Conservation (phyloP, 2,329 filamentous ascomycete species). For the Scedosporium apiospermum region DNA sequence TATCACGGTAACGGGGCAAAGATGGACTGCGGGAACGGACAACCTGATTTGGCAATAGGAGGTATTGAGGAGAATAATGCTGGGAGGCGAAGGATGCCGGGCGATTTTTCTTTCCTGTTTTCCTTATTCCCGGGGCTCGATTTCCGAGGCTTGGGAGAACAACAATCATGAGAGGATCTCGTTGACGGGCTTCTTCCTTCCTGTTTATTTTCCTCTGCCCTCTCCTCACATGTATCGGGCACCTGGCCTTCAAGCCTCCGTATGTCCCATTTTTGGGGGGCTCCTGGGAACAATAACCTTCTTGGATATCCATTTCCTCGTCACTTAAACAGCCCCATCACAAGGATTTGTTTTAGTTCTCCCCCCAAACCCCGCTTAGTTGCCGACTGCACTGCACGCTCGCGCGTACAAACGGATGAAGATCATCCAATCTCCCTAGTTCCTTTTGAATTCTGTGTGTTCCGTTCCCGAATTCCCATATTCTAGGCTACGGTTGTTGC, state of each 20-base stretch:
- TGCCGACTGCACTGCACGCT: not conserved
- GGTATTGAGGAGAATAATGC: not conserved
- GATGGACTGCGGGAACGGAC: not conserved
- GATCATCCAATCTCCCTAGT: not conserved
- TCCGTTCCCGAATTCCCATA: not conserved
- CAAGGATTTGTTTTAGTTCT: not conserved
- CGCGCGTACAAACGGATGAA: not conserved
- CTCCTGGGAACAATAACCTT: constrained; percentile 1
- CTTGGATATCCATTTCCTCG: not conserved
- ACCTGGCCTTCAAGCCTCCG: not conserved
- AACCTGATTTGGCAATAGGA: not conserved
- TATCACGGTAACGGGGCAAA: not conserved
- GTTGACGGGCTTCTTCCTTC: constrained; percentile 7
- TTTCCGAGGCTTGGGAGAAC: not conserved
- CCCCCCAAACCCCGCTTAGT: not conserved
- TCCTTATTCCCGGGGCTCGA: no score
- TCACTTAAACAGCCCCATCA: not conserved
- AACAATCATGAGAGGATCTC: not conserved
- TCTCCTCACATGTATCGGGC: not conserved
- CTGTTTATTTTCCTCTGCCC: constrained; percentile 10
- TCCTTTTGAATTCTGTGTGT: not conserved
- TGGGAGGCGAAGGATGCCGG: not conserved
- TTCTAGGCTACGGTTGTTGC: constrained; percentile 5
- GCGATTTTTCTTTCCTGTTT: not conserved
- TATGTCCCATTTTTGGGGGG: not conserved